Base-by-base conservation (phyloP, 2,329 filamentous ascomycete species). In the Trichophyton schoenleinii region DNA sequence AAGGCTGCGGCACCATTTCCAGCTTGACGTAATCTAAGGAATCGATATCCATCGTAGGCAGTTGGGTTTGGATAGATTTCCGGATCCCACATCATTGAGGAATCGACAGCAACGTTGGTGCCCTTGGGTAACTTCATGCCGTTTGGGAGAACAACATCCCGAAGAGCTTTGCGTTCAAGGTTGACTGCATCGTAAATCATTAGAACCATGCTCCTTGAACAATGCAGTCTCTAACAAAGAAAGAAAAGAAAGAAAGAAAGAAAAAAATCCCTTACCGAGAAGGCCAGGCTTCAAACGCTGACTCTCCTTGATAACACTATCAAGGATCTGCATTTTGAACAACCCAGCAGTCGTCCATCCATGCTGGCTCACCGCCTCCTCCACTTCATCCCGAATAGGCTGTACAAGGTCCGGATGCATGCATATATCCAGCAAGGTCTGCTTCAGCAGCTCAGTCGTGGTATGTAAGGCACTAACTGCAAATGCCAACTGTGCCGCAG, bases 251-350 rank as follows among this genome's bases (percentile, higher is more conserved):
- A 52, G 3, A 20, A 57, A n/a, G 25, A 9, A 15, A n/a, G 20
- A 22, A 22, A 22, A 7, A 28, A 6, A 6, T 28, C 7, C 3
- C 13, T 57, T 57, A 57, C 53, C 36, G 38, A 41, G 18, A 20
- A 36, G 9, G 3, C 28, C 53, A 7, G 71, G 70, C 48, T 71
- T 70, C 34, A 72, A 31, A 1, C 76, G 67, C 57, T 73, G 71
- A 1, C 60, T 67, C 63, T 78, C 75, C 57, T 77, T 77, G 58
- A 78, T 65, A 0, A 73, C 70, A 58, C 76, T 78, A 64, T 78
- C 76, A 63, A 78, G 64, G 1, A 76, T 65, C 62, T 72, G 72
- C 46, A 78, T 65, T 44, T 74, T 72, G 62, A 72, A 72, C 2
- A 78, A 64, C 0, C 72, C 64, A 1, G 69, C 69, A 64, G 74